Evolutionary conservation across 2,329 filamentous ascomycete species (phyloP), one percentile per base, ranked within the genome.

Genomic region (Phialophora macrospora): DNA sequence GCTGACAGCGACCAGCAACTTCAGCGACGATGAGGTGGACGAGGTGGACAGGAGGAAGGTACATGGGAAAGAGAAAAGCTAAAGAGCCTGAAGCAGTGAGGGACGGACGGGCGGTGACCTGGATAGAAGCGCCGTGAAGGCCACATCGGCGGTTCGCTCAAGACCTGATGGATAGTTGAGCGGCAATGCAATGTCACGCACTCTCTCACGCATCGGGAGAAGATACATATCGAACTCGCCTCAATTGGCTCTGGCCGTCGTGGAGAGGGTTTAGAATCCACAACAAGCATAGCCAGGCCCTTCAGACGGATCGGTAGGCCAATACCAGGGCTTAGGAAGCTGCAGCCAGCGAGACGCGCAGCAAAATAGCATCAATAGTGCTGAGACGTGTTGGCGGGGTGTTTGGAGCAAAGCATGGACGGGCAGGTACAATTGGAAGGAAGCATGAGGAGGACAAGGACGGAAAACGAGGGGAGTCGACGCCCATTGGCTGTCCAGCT

Each of bases 1-100:
- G 59, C 64, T 65, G 67, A 67, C 55, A 54, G 64, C 62, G 65
- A 61, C 67, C 67, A 67, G 67, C 67, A 69, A 52, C 67, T 68
- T 62, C 67, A 68, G 67, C 67, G 64, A 63, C 55, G 67, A 65
- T 62, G 61, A 60, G 59, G 60, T 57, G 22, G 38, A 20, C 28
- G 34, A 55, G 59, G 56, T 38, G 46, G 48, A 55, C 30, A 51
- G n/a, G 20, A 51, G 20, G 22, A 38, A 44, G 58, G 57, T 55
- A 65, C 57, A 61, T 55, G 34, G 56, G 30, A 49, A 54, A 64
- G 52, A 54, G 41, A 38, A 65, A 62, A 49, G 48, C 49, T 57
- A 67, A 65, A 61, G 65, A 67, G 56, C 51, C 59, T 41, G 52
- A 60, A 55, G 48, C 20, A 51, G 52, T 52, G 48, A 52, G 20